Conservation (phyloP, 2,329 filamentous ascomycete genomes). For the Monosporascus sp. region DNA sequence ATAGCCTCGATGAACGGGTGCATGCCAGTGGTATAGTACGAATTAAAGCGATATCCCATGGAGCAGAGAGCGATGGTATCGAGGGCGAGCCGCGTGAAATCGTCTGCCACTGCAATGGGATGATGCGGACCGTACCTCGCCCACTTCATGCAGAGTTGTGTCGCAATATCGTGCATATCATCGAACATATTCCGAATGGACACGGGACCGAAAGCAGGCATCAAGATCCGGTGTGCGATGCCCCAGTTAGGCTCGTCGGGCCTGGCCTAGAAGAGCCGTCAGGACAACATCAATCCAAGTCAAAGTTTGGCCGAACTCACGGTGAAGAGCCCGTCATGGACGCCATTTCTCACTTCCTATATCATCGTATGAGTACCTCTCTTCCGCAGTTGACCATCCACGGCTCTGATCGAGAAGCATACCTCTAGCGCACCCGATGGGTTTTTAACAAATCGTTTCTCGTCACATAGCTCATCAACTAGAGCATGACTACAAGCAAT, state of each 20-base stretch:
- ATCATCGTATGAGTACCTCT: constrained; percentile 1
- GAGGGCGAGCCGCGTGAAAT: constrained; percentile 52
- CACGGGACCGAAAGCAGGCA: constrained; percentile 66
- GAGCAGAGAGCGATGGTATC: constrained; percentile 68
- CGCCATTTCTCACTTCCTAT: constrained; percentile 52
- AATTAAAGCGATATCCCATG: constrained; percentile 73
- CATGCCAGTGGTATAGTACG: constrained; percentile 62
- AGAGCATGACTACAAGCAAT: constrained; percentile 51
- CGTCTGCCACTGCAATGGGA: constrained; percentile 46
- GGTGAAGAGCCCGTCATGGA: constrained; percentile 64
- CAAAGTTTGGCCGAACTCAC: constrained; percentile 29
- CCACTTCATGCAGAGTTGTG: constrained; percentile 64
- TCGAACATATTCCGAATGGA: constrained; percentile 65
- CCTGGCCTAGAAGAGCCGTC: constrained; percentile 25
- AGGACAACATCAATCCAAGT: not conserved
- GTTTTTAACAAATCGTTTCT: constrained; percentile 60
- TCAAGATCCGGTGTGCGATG: constrained; percentile 28
- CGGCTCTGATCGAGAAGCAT: constrained; percentile 6
- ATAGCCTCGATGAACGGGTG: constrained; percentile 69
- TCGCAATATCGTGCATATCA: constrained; percentile 64
- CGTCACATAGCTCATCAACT: constrained; percentile 60
- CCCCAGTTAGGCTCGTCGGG: constrained; percentile 58
- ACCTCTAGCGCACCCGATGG: constrained; percentile 43
- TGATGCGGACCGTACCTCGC: constrained; percentile 55
- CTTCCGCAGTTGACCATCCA: not conserved